Evolutionary conservation across 768 basidiomycete genomes (phyloP).

Genomic region (Gautieria morchelliformis): DNA sequence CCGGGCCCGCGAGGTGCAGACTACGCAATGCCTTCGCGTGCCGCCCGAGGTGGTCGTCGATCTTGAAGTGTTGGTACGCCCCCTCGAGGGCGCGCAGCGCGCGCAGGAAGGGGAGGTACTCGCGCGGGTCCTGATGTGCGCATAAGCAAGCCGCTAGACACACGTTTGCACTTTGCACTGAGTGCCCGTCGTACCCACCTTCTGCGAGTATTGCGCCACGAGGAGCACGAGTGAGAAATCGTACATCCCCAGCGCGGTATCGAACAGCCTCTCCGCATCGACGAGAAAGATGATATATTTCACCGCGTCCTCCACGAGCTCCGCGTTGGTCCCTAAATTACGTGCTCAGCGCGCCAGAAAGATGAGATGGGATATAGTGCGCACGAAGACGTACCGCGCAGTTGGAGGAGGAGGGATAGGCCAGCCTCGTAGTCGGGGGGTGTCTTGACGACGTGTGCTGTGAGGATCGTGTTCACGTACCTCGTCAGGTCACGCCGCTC

Average conservation of each 20-base stretch:
- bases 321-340: constrained; percentile 44
- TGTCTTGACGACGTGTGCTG: constrained; percentile 84
- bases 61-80: constrained; percentile 79
- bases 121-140: constrained; percentile 74
- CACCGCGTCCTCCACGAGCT: constrained; percentile 88
- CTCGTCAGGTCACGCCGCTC: constrained; percentile 61
- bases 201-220: constrained; percentile 95
- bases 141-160: not conserved
- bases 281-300: constrained; percentile 98
- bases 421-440: constrained; percentile 89
- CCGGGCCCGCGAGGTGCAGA: constrained; percentile 59
- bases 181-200: constrained; percentile 39
- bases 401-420: constrained; percentile 57
- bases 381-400: constrained; percentile 51
- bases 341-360: not conserved
- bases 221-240: constrained; percentile 93
- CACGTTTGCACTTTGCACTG: no score
- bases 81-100: constrained; percentile 74
- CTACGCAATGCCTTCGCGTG: constrained; percentile 65
- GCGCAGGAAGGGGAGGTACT: constrained; percentile 94
- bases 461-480: constrained; percentile 87
- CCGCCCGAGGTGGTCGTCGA: constrained; percentile 85
- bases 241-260: constrained; percentile 97
- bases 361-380: not conserved
- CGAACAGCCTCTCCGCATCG: constrained; percentile 83